Evolutionary conservation across 1,139 yeast genomes (phyloP), one percentile per base, ranked within the genome.

Genomic region (Taphrina wiesneri): DNA sequence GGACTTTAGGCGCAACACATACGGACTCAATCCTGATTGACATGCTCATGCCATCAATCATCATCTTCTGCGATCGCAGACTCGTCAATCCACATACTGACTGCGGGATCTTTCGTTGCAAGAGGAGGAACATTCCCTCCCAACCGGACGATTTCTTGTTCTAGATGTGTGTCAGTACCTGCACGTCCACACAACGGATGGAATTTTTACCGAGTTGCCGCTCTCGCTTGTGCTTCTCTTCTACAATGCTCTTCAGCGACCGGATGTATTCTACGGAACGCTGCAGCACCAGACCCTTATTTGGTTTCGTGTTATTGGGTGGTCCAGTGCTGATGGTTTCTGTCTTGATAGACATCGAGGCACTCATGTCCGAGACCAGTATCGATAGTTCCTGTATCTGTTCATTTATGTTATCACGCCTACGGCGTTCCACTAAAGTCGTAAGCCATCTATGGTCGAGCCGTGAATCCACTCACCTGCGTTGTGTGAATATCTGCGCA

Each of bases 351-450:
- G 67, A 45, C 17, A 45, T 56, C 5, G 65, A 62, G 13, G 70
- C 70, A 1, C 67, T 53, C 49, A 83, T 83, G 15, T 78, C 77
- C 0, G 97, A 97, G 2, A 92, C 83, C 63, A 88, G 76, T 0
- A 83, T 79, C 60, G 90, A 82, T 53, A 92, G 80, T 72, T 91
- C 96, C 72, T 88, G 95, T 67, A 92, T 92, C 73, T 87, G 86
- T 63, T 90, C 97, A 74, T 91, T 91, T 75, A 92, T 89, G 73
- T 88, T 90, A 75, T 91, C 98, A 68, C 96, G 81, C 68, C 96
- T 83, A 70, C 90, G 85, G 17, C 95, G 78, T 69, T 83, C 87
- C 17, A 81, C 80, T 5, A 19, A 1, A 28, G 6, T 21, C 79
- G n/a, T 45, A 11, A 32, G 15, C 15, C 36, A 32, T 11, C 36